A percentile compares a stretch with the other conserved stretches of the same genome.
Conservation (phyloP, 495 filamentous ascomycete genomes). For the Glutinoglossum americanum region DNA sequence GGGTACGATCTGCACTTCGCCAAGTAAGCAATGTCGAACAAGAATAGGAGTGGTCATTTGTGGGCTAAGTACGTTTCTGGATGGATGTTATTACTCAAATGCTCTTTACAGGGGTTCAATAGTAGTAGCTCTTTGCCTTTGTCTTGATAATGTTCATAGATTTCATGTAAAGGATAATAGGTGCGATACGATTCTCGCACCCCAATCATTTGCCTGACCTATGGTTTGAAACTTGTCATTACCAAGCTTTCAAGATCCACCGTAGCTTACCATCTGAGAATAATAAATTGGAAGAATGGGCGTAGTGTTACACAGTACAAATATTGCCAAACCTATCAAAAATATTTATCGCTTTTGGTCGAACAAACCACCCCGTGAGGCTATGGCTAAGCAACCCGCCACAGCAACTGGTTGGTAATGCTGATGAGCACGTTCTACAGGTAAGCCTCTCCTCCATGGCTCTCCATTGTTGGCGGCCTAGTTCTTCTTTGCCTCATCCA, state of each 20-base stretch:
- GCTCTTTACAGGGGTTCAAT: not conserved
- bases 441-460: not conserved
- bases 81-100: not conserved
- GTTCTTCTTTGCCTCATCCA: slow-evolving; percentile 19
- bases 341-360: not conserved
- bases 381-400: not conserved
- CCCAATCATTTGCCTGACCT: not conserved
- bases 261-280: not conserved
- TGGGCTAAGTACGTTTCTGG: not conserved
- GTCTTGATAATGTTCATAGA: not conserved
- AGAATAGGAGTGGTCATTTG: not conserved
- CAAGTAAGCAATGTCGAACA: slow-evolving; percentile 36
- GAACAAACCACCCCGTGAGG: not conserved
- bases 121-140: not conserved
- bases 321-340: not conserved
- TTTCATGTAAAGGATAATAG: not conserved
- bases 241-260: not conserved
- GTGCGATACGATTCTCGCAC: not conserved
- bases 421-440: not conserved
- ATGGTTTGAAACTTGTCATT: not conserved
- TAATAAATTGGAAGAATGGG: not conserved
- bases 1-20: slow-evolving; percentile 97
- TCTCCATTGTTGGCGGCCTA: not conserved
- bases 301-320: not conserved
- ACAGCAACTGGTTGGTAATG: not conserved